These are phyloP conservation scores for Mrakia frigida DNA, from an alignment of 768 basidiomycete genomes.

Conservation along the genomic window DNA sequence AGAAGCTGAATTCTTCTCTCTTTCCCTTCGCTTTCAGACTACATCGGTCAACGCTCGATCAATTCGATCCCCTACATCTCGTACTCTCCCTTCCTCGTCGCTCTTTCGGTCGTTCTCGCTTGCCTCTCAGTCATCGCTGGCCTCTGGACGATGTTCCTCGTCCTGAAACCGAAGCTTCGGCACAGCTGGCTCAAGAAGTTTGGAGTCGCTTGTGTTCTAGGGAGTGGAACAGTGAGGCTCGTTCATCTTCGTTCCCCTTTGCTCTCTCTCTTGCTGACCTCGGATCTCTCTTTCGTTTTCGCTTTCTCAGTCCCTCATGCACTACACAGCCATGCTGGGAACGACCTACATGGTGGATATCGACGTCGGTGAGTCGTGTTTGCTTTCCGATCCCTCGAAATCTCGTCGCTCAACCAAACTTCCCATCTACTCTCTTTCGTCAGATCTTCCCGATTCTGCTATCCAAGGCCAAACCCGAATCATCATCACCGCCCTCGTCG, in stretches of 20 bases:
- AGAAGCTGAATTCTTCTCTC: neutral
- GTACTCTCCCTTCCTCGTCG: constrained; percentile 40
- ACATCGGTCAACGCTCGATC: constrained; percentile 46
- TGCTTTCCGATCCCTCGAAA: neutral
- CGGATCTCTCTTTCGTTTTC: neutral
- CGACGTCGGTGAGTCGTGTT: constrained; percentile 30
- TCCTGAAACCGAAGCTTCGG: constrained; percentile 45
- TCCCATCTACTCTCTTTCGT: neutral
- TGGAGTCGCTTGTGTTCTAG: constrained; percentile 41
- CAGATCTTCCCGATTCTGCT: constrained; percentile 3
- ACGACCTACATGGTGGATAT: constrained; percentile 23
- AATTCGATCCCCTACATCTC: constrained; percentile 42
- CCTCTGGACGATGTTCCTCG: constrained; percentile 47
- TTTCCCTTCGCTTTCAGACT: constrained; percentile 35
- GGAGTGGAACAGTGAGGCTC: constrained; percentile 37
- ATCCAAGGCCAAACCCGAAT: constrained; percentile 36
- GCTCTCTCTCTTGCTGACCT: neutral
- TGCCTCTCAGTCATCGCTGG: constrained; percentile 42
- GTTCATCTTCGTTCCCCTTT: neutral
- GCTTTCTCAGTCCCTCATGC: neutral
- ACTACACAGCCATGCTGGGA: constrained; percentile 27
- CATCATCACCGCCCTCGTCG: constrained; percentile 43
- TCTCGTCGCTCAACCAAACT: neutral
- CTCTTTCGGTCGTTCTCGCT: constrained; percentile 44
- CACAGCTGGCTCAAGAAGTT: constrained; percentile 43